A percentile compares a stretch with the other conserved stretches of the same genome.
phyloP scores from a whole-genome alignment of 2,329 filamentous ascomycete species.

The Cladosporium velox region DNA sequence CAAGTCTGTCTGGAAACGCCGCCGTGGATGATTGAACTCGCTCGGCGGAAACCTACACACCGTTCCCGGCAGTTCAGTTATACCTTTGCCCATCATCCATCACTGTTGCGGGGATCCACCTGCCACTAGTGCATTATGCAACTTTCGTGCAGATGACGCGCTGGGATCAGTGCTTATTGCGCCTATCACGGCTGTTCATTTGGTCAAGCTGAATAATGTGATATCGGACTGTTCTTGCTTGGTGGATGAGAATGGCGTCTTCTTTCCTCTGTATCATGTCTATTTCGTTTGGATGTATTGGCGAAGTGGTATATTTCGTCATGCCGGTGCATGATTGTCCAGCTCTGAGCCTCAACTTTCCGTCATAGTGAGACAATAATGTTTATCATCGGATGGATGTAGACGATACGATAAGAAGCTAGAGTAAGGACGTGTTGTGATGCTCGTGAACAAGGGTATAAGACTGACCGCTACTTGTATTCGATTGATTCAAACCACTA shows the following conservation, averaged over 20 bases:
- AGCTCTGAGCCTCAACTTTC: no score
- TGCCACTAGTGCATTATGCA: constrained; percentile 19
- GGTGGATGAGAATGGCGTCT: background rate
- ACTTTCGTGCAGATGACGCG: constrained; percentile 13
- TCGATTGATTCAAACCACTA: background rate
- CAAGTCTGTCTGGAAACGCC: background rate
- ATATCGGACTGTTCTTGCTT: background rate
- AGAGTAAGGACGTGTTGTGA: background rate
- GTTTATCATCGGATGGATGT: background rate
- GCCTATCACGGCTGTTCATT: constrained; percentile 13
- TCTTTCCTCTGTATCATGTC: background rate
- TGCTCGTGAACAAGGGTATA: background rate
- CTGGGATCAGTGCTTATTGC: constrained; percentile 13
- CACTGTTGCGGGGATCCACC: constrained; percentile 15
- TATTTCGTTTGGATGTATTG: background rate
- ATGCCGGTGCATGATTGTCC: background rate
- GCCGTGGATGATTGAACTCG: background rate
- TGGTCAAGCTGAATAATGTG: constrained; percentile 8
- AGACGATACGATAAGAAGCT: background rate
- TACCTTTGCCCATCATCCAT: background rate
- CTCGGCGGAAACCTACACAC: background rate
- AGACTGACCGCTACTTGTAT: background rate
- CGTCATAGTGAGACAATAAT: background rate
- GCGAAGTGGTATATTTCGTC: background rate
- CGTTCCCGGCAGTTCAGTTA: background rate